A percentile compares a stretch with the other conserved stretches of the same genome.
Conservation (phyloP, 345 rosid species). For the Hibiscus tridactylites region DNA sequence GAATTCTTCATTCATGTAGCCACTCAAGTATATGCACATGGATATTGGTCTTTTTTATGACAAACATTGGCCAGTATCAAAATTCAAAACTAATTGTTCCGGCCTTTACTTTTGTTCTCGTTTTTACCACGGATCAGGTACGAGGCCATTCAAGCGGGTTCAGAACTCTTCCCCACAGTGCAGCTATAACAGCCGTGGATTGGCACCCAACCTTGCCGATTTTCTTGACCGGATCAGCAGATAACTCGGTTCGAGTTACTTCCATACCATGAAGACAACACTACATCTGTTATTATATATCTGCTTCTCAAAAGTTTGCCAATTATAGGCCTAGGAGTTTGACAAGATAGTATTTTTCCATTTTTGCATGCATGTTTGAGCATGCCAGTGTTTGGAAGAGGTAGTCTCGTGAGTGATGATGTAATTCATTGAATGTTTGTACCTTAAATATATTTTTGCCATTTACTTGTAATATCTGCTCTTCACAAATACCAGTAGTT, state of each 20-base stretch:
- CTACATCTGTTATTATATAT: neutral
- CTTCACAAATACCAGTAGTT: no score
- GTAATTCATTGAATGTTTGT: conserved; percentile 5
- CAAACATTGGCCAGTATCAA: neutral
- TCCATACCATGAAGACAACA: conserved; percentile 24
- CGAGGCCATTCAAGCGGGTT: conserved; percentile 47
- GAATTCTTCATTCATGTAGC: neutral
- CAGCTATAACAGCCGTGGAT: conserved; percentile 56
- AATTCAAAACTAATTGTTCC: neutral
- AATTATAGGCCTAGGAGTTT: neutral
- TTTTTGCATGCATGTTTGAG: neutral
- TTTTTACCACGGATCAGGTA: conserved; percentile 26
- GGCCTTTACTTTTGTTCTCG: neutral
- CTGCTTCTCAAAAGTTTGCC: neutral
- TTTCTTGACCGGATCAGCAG: conserved; percentile 64
- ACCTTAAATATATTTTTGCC: neutral
- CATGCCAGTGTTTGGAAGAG: neutral
- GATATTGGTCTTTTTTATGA: neutral
- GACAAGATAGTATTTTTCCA: neutral
- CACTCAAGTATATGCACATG: no score
- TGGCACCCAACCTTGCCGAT: conserved; percentile 72
- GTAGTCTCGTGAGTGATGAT: neutral
- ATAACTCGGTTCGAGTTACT: conserved; percentile 57
- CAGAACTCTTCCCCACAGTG: conserved; percentile 53
- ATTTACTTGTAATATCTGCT: no score